Conservation (phyloP, 2,329 filamentous ascomycete genomes). For the Fusarium albidum region DNA sequence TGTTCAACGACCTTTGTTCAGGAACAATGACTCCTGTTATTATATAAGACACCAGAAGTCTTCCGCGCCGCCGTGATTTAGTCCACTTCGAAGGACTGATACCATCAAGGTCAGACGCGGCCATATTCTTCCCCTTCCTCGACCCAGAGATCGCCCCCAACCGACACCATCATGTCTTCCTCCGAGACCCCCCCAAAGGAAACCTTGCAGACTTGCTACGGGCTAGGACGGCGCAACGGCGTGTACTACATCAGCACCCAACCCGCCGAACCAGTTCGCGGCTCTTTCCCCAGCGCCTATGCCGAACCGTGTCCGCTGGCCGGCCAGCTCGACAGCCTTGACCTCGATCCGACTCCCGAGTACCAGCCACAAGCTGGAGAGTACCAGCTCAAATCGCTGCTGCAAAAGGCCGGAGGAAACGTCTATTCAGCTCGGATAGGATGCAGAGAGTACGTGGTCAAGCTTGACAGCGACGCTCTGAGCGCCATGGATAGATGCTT, state of each 20-base stretch:
- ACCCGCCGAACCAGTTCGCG: neutral
- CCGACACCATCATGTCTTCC: neutral
- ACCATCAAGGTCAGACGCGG: too few species aligned
- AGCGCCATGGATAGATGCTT: neutral
- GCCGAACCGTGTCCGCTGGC: neutral
- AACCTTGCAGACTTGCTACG: neutral
- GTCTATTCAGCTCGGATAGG: slow-evolving; percentile 1
- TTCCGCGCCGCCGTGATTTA: too few species aligned
- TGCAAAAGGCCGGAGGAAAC: neutral
- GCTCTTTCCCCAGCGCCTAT: neutral
- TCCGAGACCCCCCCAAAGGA: neutral
- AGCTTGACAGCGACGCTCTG: neutral
- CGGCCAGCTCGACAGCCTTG: neutral
- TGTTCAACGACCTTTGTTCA: neutral
- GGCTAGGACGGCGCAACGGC: neutral
- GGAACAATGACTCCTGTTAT: too few species aligned
- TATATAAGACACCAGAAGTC: too few species aligned
- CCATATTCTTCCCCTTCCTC: too few species aligned
- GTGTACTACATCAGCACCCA: slow-evolving; percentile 3
- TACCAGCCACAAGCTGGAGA: neutral
- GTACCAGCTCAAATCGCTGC: neutral
- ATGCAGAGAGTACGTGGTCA: slow-evolving; percentile 2
- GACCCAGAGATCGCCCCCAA: too few species aligned
- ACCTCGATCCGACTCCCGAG: neutral
- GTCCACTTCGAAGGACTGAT: too few species aligned